Evolutionary conservation across 1,139 yeast genomes (phyloP).

Genomic region (Saccharomycopsis crataegensis): DNA sequence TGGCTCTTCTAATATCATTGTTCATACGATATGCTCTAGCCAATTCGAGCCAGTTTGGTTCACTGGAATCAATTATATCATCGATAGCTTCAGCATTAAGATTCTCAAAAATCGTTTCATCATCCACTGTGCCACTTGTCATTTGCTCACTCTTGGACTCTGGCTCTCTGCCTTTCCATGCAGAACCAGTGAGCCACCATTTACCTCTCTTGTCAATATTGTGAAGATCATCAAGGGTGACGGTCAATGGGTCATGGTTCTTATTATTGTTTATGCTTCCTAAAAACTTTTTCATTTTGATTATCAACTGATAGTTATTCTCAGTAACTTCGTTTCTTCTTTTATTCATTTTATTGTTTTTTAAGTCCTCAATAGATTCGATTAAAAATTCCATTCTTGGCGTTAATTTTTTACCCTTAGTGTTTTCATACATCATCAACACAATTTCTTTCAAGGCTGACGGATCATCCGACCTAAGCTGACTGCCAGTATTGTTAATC

Average conservation of each 20-base stretch:
- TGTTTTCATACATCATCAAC: slow-evolving; percentile 43
- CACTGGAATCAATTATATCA: slow-evolving; percentile 52
- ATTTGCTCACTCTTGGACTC: slow-evolving; percentile 23
- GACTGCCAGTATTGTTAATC: slow-evolving; percentile 71
- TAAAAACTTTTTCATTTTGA: slow-evolving; percentile 61
- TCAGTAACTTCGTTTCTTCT: slow-evolving; percentile 30
- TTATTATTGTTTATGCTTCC: slow-evolving; percentile 37
- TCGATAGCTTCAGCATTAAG: slow-evolving; percentile 25
- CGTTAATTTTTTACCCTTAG: slow-evolving; percentile 36
- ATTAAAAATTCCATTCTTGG: slow-evolving; percentile 76
- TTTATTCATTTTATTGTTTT: slow-evolving; percentile 72
- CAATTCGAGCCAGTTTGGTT: slow-evolving; percentile 83
- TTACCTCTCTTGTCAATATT: slow-evolving; percentile 75
- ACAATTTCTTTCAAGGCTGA: slow-evolving; percentile 76
- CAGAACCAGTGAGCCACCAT: slow-evolving; percentile 99
- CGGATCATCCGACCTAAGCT: slow-evolving; percentile 87
- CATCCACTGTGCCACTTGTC: slow-evolving; percentile 4
- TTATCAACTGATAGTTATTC: slow-evolving; percentile 34
- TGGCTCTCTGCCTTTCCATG: slow-evolving; percentile 68
- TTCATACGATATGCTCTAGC: slow-evolving; percentile 89
- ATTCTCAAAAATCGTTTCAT: slow-evolving; percentile 25
- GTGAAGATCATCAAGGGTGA: slow-evolving; percentile 73
- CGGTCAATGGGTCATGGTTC: slow-evolving; percentile 72
- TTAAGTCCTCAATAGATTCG: slow-evolving; percentile 78
- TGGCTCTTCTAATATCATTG: slow-evolving; percentile 89